Evolutionary conservation across 2,329 filamentous ascomycete genomes (phyloP), one percentile per base, ranked within the genome.

Genomic region (Paraphaeosphaeria minitans): DNA sequence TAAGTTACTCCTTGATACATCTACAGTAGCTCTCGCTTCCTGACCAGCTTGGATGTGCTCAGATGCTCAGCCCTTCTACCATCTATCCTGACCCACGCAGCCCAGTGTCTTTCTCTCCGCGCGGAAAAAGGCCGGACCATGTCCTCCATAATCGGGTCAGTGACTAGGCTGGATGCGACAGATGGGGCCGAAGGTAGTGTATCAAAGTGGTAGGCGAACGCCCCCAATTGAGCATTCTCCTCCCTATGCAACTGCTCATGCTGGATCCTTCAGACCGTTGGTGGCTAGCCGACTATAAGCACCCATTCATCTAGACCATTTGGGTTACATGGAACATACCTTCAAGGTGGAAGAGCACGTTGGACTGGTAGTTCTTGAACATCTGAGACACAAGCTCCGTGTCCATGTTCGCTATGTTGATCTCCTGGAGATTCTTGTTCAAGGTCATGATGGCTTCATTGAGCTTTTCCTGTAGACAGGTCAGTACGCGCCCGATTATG

Each of bases 361-460:
- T 99, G 12, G 93, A 97, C 77, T 97, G 93, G 76, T 99, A 99
- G 79, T 98, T 99, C 82, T 98, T 97, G 83, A 98, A 99, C 95
- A 99, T 99, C 75, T 98, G 94, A 0, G 94, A 93, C 5, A 98
- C 95, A 2, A 98, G 85, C 80, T 98, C 95, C 37, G 97, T 92
- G 74, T 99, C 96, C 93, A 98, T 97, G 77, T 98, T 99, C 72
- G 97, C 91, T 56, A 97, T 89, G 73, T 98, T 98, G 83, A 98
- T 97, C 67, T 98, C 94, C 91, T 97, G 68, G 1, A 99, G 87
- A 51, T 87, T 91, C 78, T 92, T 96, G 79, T 98, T 99, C 84
- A 98, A 86, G 53, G 94, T 88, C 79, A 95, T 87, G 54, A 98
- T 85, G 1, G 95, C 90, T 79, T 98, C 95, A 69, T 99, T 99